Evolutionary conservation across 75 land plant genomes (phyloP).

Genomic region (Gnetum montanum): DNA sequence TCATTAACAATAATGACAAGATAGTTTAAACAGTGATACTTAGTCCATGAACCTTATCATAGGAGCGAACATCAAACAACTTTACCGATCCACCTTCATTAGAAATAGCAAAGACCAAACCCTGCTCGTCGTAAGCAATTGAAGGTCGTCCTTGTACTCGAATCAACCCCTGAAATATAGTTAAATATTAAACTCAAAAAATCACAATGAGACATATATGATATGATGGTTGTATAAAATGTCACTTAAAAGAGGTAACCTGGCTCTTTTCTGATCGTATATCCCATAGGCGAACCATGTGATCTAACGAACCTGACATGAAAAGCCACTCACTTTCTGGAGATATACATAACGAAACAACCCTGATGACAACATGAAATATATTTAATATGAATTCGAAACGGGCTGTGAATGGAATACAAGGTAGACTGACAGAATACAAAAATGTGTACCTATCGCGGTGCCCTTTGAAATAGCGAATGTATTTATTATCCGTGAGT

Average conservation of each 20-base stretch:
- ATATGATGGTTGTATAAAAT: too few species aligned
- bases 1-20: slow-evolving; percentile 1
- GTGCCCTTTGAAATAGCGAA: slow-evolving; percentile 98
- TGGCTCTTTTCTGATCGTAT: slow-evolving; percentile 73
- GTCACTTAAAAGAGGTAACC: slow-evolving; percentile 25
- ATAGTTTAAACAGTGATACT: not conserved
- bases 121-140: slow-evolving; percentile 79
- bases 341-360: slow-evolving; percentile 73
- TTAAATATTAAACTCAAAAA: too few species aligned
- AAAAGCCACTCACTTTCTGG: slow-evolving; percentile 61
- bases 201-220: too few species aligned
- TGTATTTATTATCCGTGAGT: slow-evolving; percentile 84
- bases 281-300: slow-evolving; percentile 84
- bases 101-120: slow-evolving; percentile 77
- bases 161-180: slow-evolving; percentile 63
- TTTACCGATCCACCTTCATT: slow-evolving; percentile 65
- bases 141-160: slow-evolving; percentile 82
- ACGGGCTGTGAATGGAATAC: too few species aligned
- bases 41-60: slow-evolving; percentile 51
- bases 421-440: too few species aligned
- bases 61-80: slow-evolving; percentile 76
- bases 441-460: slow-evolving; percentile 64
- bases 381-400: too few species aligned
- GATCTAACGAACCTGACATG: slow-evolving; percentile 86
- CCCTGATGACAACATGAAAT: slow-evolving; percentile 22